These are phyloP conservation scores for Acidomyces sp. DNA, from an alignment of 495 filamentous ascomycete species.

Conservation along the genomic window DNA sequence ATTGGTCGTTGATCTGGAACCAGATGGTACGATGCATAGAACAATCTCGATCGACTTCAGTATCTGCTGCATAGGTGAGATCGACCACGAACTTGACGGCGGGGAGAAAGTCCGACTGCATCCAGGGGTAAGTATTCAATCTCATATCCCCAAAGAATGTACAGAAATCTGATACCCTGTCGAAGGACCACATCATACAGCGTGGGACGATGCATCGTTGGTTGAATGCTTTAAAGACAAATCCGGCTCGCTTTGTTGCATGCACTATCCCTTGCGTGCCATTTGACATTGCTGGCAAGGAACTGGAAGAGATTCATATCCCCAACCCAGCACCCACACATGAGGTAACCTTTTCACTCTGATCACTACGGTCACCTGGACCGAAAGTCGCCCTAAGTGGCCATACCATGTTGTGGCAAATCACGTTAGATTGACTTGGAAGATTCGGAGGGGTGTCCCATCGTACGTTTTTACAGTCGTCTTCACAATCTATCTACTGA, in stretches of 20 bases:
- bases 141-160: too few relatives aligned
- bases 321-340: neutral
- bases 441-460: too few relatives aligned
- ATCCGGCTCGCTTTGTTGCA: slow-evolving; percentile 21
- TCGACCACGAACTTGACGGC: slow-evolving; percentile 19
- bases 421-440: neutral
- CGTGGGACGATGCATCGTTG: slow-evolving; percentile 20
- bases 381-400: neutral
- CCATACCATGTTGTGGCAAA: neutral
- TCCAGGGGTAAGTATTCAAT: slow-evolving; percentile 20
- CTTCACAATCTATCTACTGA: too few relatives aligned
- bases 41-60: slow-evolving; percentile 17
- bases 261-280: slow-evolving; percentile 16
- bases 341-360: neutral
- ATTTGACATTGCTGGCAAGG: slow-evolving; percentile 18
- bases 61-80: slow-evolving; percentile 13
- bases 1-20: slow-evolving; percentile 17
- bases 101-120: slow-evolving; percentile 16
- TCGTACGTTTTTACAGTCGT: too few relatives aligned
- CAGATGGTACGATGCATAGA: slow-evolving; percentile 15
- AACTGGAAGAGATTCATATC: slow-evolving; percentile 10
- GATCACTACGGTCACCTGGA: neutral
- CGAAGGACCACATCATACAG: slow-evolving; percentile 21
- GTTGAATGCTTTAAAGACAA: slow-evolving; percentile 16
- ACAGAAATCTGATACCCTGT: too few relatives aligned